These are phyloP conservation scores for Sporothrix globosa DNA, from an alignment of 2,329 filamentous ascomycete species.

Conservation along the genomic window DNA sequence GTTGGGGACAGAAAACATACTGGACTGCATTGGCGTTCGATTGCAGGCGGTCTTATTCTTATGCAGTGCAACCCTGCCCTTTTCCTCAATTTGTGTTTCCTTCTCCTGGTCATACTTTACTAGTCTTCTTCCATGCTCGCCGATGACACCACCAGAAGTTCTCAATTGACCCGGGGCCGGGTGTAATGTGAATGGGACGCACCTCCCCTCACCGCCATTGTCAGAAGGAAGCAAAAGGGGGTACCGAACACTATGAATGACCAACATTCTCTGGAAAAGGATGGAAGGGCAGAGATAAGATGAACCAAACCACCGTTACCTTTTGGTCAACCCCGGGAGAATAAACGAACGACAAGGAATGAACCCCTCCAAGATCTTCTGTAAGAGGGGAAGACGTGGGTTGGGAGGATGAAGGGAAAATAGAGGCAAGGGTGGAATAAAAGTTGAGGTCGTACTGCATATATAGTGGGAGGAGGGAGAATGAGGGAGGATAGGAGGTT, in stretches of 20 bases:
- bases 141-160: conserved; percentile 7
- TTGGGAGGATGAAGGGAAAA: not conserved
- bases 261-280: not conserved
- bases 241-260: not conserved
- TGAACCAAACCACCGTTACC: not conserved
- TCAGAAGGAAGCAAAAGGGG: not conserved
- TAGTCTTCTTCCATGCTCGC: not conserved
- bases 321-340: not conserved
- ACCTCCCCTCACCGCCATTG: conserved; percentile 21
- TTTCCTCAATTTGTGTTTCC: not conserved
- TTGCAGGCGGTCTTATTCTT: not conserved
- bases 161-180: not conserved
- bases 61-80: conserved; percentile 5
- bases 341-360: too few relatives aligned
- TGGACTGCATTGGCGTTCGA: not conserved
- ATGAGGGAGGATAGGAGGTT: not conserved
- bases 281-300: not conserved
- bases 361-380: not conserved
- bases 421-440: conserved; percentile 1
- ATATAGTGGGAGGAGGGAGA: not conserved
- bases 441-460: conserved; percentile 28
- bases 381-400: not conserved
- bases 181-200: conserved; percentile 13
- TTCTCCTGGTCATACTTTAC: not conserved
- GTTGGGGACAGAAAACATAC: not conserved